A percentile compares a stretch with the other conserved stretches of the same genome.
Conservation (phyloP, 306 rosid genomes). For the Castanea mollissima region DNA sequence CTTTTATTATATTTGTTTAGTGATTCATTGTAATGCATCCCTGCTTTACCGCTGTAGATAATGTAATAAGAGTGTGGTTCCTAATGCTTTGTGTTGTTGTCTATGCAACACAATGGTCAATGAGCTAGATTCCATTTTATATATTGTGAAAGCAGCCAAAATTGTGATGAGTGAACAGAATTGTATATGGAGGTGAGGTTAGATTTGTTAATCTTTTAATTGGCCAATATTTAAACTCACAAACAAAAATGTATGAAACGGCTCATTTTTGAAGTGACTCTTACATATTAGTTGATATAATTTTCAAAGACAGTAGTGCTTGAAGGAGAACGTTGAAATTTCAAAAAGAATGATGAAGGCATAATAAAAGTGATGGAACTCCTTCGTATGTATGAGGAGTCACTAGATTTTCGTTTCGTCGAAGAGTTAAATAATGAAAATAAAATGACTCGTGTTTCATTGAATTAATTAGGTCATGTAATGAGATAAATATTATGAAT, state of each 20-base stretch:
- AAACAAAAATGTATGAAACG: neutral
- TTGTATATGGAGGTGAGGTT: neutral
- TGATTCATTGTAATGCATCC: neutral
- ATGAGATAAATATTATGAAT: neutral
- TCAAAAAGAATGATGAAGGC: neutral
- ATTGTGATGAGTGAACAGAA: neutral
- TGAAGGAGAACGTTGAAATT: too few relatives aligned
- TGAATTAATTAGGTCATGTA: too few relatives aligned
- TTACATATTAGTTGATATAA: neutral
- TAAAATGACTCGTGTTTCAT: too few relatives aligned
- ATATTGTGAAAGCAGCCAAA: neutral
- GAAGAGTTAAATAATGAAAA: too few relatives aligned
- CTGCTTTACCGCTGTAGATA: conserved; percentile 11
- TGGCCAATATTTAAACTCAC: neutral
- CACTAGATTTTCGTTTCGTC: too few relatives aligned
- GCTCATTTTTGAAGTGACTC: neutral
- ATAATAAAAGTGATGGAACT: neutral
- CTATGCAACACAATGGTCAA: neutral
- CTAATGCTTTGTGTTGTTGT: neutral
- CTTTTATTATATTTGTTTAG: conserved; percentile 3
- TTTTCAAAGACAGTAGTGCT: too few relatives aligned
- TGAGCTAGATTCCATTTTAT: neutral
- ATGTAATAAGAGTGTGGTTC: neutral
- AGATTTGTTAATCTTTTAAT: neutral
- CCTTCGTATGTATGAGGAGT: too few relatives aligned